Percentiles rank a stretch among this genome's conserved stretches.
phyloP scores from a whole-genome alignment of 495 filamentous ascomycete genomes.

The Penicillium soppii region DNA sequence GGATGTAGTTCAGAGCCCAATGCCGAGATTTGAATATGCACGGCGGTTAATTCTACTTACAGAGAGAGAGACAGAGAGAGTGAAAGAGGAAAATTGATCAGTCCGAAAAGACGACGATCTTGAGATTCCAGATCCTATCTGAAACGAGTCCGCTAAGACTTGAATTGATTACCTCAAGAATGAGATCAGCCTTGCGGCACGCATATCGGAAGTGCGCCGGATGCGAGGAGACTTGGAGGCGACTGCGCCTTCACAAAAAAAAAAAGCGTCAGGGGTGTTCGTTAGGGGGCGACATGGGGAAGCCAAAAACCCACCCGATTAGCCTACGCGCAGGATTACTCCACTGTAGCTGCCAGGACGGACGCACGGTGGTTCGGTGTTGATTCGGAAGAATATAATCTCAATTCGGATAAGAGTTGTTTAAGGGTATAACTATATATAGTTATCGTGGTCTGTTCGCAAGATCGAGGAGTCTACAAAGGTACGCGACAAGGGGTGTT shows the following conservation, averaged over 20 bases:
- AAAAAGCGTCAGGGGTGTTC: constrained; percentile 36
- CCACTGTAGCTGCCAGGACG: constrained; percentile 38
- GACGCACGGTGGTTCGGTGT: constrained; percentile 3
- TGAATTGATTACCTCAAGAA: constrained; percentile 12
- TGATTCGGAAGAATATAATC: not conserved
- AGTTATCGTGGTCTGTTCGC: not conserved
- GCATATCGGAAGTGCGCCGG: constrained; percentile 17
- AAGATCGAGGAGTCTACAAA: not conserved
- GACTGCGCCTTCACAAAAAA: constrained; percentile 15
- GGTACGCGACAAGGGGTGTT: too few species aligned
- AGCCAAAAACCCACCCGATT: constrained; percentile 36
- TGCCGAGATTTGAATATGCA: constrained; percentile 21
- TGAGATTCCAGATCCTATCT: constrained; percentile 16
- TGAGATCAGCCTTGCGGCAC: constrained; percentile 29
- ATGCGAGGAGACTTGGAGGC: constrained; percentile 24
- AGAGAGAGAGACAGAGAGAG: constrained; percentile 1
- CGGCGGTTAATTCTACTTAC: constrained; percentile 22
- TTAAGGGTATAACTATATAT: not conserved
- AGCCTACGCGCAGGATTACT: constrained; percentile 33
- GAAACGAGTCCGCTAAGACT: constrained; percentile 12
- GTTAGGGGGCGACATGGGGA: constrained; percentile 39
- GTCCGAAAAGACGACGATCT: constrained; percentile 7
- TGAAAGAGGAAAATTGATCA: constrained; percentile 14
- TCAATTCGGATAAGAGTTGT: not conserved
- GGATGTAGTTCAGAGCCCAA: constrained; percentile 15